Conservation (phyloP, 768 basidiomycete genomes). For the Candolleomyces eurysporus region DNA sequence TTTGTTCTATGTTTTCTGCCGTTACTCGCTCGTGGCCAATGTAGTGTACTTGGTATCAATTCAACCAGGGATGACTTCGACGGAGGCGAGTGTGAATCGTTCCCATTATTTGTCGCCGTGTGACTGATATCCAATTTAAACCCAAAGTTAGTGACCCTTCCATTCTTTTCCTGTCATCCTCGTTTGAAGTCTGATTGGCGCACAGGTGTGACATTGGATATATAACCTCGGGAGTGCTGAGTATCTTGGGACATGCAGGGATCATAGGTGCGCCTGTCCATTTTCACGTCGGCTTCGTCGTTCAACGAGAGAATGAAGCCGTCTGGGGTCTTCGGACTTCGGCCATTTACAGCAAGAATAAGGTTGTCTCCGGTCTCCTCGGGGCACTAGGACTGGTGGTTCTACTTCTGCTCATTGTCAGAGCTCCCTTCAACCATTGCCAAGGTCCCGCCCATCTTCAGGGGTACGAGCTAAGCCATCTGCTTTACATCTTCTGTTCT, state of each 20-base stretch:
- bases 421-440: constrained; percentile 1
- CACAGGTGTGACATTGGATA: too few relatives aligned
- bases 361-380: background rate
- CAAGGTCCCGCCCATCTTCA: background rate
- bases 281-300: background rate
- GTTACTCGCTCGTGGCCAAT: too few relatives aligned
- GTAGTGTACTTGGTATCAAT: too few relatives aligned
- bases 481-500: too few relatives aligned
- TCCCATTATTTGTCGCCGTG: too few relatives aligned
- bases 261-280: background rate
- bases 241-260: constrained; percentile 7
- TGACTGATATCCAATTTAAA: too few relatives aligned
- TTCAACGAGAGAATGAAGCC: background rate
- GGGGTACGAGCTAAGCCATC: background rate
- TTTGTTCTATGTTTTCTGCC: too few relatives aligned
- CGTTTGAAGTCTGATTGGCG: too few relatives aligned
- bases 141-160: too few relatives aligned
- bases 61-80: too few relatives aligned
- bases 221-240: background rate
- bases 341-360: constrained; percentile 1
- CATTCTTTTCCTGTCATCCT: too few relatives aligned
- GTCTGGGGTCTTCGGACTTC: constrained; percentile 7
- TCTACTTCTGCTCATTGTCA: background rate
- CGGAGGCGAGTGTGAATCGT: too few relatives aligned
- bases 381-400: background rate